Evolutionary conservation across 768 basidiomycete genomes (phyloP).

Genomic region (Termitomyces titanicus): DNA sequence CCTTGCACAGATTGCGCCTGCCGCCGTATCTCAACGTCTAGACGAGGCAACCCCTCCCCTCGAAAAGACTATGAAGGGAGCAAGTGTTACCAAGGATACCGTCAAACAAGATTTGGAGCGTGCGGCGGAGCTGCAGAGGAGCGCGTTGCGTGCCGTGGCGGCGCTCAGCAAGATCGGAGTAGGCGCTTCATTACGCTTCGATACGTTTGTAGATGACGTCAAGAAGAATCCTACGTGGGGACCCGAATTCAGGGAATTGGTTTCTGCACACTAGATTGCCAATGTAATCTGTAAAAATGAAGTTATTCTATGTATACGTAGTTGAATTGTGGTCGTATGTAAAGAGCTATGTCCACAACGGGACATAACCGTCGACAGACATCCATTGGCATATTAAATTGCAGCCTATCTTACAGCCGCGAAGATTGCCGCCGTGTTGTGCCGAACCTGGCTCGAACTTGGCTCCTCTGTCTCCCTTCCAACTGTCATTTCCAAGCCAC

Average conservation of each 20-base stretch:
- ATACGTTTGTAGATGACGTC: conserved; percentile 72
- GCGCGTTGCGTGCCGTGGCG: conserved; percentile 83
- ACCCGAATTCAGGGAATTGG: conserved; percentile 62
- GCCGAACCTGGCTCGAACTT: too few relatives aligned
- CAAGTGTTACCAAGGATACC: conserved; percentile 87
- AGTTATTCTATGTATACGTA: too few relatives aligned
- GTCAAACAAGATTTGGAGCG: conserved; percentile 92
- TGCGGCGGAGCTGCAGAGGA: conserved; percentile 86
- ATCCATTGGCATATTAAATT: too few relatives aligned
- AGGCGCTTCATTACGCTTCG: conserved; percentile 70
- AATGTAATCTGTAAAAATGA: neutral
- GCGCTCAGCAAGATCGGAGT: conserved; percentile 76
- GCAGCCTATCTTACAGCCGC: too few relatives aligned
- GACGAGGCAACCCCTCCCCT: conserved; percentile 83
- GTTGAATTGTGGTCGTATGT: too few relatives aligned
- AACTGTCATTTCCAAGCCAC: too few relatives aligned
- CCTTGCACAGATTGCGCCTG: conserved; percentile 81
- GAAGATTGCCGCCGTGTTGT: too few relatives aligned
- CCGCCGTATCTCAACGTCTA: conserved; percentile 76
- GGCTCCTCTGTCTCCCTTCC: too few relatives aligned
- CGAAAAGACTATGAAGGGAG: conserved; percentile 87
- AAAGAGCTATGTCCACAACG: too few relatives aligned
- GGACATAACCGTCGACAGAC: too few relatives aligned
- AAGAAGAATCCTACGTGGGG: conserved; percentile 67
- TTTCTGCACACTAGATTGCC: conserved; percentile 14